phyloP scores from a whole-genome alignment of 2,329 filamentous ascomycete species.

The Calonectria honghensis region DNA sequence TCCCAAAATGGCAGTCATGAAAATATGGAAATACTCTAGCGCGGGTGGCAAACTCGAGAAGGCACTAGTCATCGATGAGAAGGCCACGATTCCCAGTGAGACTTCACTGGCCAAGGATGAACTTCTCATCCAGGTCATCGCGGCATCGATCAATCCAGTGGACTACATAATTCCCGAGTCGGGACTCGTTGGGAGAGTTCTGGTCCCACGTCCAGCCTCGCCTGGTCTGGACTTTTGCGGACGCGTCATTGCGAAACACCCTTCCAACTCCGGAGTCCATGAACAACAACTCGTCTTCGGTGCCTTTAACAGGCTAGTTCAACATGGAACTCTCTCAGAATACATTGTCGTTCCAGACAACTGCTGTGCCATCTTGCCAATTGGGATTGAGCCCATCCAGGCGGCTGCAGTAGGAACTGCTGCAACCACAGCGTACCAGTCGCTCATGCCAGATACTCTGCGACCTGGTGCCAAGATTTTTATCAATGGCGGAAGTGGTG shows the following conservation, averaged over 20 bases:
- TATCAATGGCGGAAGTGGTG: conserved; percentile 57
- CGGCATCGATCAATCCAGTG: conserved; percentile 62
- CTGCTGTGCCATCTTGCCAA: conserved; percentile 11
- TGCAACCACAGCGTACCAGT: conserved; percentile 51
- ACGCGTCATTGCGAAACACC: conserved; percentile 58
- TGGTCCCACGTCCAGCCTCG: conserved; percentile 56
- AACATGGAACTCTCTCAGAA: conserved; percentile 12
- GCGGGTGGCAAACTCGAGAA: conserved; percentile 12
- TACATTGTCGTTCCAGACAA: conserved; percentile 18
- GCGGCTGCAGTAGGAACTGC: conserved; percentile 39
- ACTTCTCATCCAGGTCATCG: conserved; percentile 62
- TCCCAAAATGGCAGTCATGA: conserved; percentile 7
- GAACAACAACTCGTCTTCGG: conserved; percentile 29
- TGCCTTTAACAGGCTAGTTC: background rate
- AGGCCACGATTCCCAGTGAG: background rate
- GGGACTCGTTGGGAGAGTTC: conserved; percentile 55
- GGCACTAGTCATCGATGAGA: conserved; percentile 3
- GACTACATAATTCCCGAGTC: conserved; percentile 64
- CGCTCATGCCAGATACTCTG: conserved; percentile 43
- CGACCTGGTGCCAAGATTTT: conserved; percentile 50
- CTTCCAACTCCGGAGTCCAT: conserved; percentile 22
- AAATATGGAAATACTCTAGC: conserved; percentile 28
- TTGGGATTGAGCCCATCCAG: conserved; percentile 23
- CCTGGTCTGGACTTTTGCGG: conserved; percentile 69
- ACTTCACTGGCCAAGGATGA: conserved; percentile 43